Base-by-base conservation (phyloP, 1,284 basidiomycete genomes). In the Melampsora americana region DNA sequence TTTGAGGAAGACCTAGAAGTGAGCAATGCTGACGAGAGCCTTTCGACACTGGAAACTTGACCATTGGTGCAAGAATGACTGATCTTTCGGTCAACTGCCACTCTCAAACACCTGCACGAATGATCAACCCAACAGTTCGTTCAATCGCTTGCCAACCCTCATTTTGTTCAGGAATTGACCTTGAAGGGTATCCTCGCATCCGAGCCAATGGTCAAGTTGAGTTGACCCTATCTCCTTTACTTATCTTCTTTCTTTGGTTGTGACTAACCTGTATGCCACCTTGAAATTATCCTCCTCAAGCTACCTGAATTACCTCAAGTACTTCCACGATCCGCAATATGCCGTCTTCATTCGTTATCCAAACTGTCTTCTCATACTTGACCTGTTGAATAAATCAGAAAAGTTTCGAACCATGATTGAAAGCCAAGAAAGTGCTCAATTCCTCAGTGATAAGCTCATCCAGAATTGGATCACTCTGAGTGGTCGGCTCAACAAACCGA, bases 1-100 rank as follows among this genome's bases (percentile, higher is more conserved):
- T 75, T 75, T 48, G 72, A 75, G 35, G 65, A 68, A 30, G 72
- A 75, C 56, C 66, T 75, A 28, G 72, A 75, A 67, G 66, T 67
- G 28, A 68, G 66, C 59, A 53, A n/a, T 53, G 35, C 35, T 35
- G 35, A 35, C 3, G 35, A 35, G 35, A 35, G 35, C 35, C 9
- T 35, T 35, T 35, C 35, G 4, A 12, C 5, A 53, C 50, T 12
- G 5, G 23, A 20, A 20, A 53, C 23, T 20, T 53, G 50, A 53
- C 4, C 50, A 32, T 3, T 61, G 14, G 60, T 53, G 20, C 46
- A 48, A 48, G 11, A 53, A 3, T 16, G 50, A 53, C 50, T 23
- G 50, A 53, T 53, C 4, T 61, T 14, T 61, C 18, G 30, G 23
- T 28, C 30, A 9, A 61, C 60, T 32, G 23, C n/a, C 28, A 28